Percentiles rank a stretch among this genome's conserved stretches.
phyloP scores from a whole-genome alignment of 2,329 filamentous ascomycete species.

The Lithohypha guttulata region DNA sequence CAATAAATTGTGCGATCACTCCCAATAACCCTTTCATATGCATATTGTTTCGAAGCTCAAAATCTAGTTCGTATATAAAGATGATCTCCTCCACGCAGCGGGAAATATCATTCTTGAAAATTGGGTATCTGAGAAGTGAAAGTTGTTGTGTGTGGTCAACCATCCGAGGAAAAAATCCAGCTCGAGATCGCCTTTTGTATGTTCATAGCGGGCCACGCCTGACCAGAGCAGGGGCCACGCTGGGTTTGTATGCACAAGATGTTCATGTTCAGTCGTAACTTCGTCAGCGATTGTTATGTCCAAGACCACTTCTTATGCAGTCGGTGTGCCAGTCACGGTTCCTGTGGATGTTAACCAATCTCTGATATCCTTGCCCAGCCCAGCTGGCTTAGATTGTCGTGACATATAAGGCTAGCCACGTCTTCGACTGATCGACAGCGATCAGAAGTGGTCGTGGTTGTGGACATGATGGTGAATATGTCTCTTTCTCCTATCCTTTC shows the following conservation, averaged over 20 bases:
- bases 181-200: slow-evolving; percentile 3
- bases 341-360: neutral
- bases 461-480: slow-evolving; percentile 4
- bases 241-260: slow-evolving; percentile 4
- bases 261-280: slow-evolving; percentile 4
- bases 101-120: slow-evolving; percentile 2
- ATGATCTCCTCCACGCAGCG: neutral
- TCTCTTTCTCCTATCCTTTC: neutral
- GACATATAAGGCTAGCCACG: neutral
- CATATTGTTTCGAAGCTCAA: too few relatives aligned
- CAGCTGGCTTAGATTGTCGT: slow-evolving; percentile 6
- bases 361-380: slow-evolving; percentile 1
- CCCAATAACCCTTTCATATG: too few relatives aligned
- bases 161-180: slow-evolving; percentile 5
- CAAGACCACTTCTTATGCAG: neutral
- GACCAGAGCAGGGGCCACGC: neutral
- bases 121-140: slow-evolving; percentile 5
- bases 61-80: too few relatives aligned
- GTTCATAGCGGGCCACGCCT: neutral
- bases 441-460: slow-evolving; percentile 6
- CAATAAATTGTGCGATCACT: too few relatives aligned
- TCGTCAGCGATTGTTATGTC: slow-evolving; percentile 7
- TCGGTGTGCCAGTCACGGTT: neutral
- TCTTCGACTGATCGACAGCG: neutral
- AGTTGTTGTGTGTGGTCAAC: slow-evolving; percentile 1